Conservation (phyloP, 176 grass and related monocot species). For the Cenchrus fungigraminus region DNA sequence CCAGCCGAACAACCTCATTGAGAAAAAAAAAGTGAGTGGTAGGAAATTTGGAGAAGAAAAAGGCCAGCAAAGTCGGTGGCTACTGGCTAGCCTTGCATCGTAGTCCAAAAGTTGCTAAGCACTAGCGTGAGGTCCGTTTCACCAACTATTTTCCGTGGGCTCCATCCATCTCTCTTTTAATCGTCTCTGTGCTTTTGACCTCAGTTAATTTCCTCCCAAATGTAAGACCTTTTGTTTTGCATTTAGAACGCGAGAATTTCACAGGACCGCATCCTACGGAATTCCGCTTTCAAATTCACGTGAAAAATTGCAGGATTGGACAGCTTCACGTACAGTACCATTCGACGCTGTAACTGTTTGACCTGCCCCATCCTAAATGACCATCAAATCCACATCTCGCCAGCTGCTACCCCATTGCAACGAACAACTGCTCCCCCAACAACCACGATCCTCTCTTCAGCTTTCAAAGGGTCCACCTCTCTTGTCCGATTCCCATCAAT, state of each 20-base stretch:
- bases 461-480: neutral
- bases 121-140: too few relatives aligned
- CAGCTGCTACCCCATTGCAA: neutral
- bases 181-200: neutral
- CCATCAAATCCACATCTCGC: neutral
- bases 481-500: neutral
- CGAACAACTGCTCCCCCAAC: neutral
- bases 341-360: neutral
- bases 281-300: neutral
- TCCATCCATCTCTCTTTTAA: neutral
- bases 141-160: too few relatives aligned
- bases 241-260: too few relatives aligned
- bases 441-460: conserved; percentile 13
- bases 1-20: too few relatives aligned
- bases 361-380: neutral
- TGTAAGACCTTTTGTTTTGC: too few relatives aligned
- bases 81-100: neutral
- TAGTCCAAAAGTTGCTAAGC: neutral
- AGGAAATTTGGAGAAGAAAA: neutral
- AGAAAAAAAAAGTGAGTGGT: too few relatives aligned
- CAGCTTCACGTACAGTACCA: too few relatives aligned
- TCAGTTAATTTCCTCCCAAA: too few relatives aligned
- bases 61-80: neutral
- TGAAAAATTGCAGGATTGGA: neutral
- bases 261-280: neutral